Percentiles rank a stretch among this genome's conserved stretches.
phyloP scores from a whole-genome alignment of 1,284 basidiomycete genomes.

The Coniophora puteana region DNA sequence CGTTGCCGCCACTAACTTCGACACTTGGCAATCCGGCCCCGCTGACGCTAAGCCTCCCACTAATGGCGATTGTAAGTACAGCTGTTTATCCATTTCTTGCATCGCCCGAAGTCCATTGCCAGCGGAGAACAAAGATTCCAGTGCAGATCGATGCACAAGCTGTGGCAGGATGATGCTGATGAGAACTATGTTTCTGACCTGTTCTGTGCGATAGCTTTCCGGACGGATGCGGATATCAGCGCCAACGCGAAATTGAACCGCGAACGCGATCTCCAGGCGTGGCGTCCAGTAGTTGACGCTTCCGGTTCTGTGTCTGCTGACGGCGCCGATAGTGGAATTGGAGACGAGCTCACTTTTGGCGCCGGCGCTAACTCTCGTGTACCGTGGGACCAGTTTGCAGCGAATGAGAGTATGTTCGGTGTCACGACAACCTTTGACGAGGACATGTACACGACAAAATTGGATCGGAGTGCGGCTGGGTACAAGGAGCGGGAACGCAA shows the following conservation, averaged over 20 bases:
- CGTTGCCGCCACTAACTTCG: slow-evolving; percentile 67
- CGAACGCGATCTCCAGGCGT: slow-evolving; percentile 84
- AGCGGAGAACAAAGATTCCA: not conserved
- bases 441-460: slow-evolving; percentile 91
- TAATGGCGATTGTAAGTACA: slow-evolving; percentile 61
- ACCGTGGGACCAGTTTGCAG: slow-evolving; percentile 95
- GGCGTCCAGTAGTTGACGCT: slow-evolving; percentile 48
- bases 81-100: slow-evolving; percentile 2
- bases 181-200: slow-evolving; percentile 10
- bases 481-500: slow-evolving; percentile 87
- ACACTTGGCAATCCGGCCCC: slow-evolving; percentile 68
- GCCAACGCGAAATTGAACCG: slow-evolving; percentile 48
- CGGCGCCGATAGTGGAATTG: slow-evolving; percentile 23
- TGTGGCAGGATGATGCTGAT: slow-evolving; percentile 1
- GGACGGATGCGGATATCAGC: slow-evolving; percentile 87
- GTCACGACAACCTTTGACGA: slow-evolving; percentile 92
- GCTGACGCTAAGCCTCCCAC: slow-evolving; percentile 58
- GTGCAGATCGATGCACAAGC: no score
- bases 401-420: slow-evolving; percentile 92
- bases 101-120: not conserved
- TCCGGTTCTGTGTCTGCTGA: slow-evolving; percentile 17
- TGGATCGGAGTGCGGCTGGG: slow-evolving; percentile 83
- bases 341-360: slow-evolving; percentile 71
- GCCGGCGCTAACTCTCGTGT: slow-evolving; percentile 39
- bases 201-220: slow-evolving; percentile 57